A percentile compares a stretch with the other conserved stretches of the same genome.
These are phyloP conservation scores for Cymodocea nodosa DNA, from an alignment of 116 monocot species.

Conservation along the genomic window DNA sequence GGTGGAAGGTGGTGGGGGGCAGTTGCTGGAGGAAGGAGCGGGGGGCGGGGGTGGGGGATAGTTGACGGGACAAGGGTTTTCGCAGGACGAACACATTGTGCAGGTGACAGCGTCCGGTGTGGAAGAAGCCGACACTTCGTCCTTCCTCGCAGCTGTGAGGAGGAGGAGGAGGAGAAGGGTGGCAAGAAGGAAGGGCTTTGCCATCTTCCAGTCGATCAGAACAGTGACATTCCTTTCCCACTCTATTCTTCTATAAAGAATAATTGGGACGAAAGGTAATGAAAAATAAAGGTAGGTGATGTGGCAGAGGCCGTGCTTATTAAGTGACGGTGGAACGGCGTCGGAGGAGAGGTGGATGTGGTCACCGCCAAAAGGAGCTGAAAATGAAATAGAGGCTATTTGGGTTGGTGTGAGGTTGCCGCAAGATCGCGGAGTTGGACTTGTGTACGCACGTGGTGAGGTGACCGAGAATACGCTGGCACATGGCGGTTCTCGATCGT, in stretches of 20 bases:
- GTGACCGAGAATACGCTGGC: not conserved
- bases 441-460: not conserved
- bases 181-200: not conserved
- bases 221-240: not conserved
- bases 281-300: not conserved
- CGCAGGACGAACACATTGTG: conserved; percentile 54
- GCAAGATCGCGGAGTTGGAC: not conserved
- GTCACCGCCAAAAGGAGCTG: no score
- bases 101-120: conserved; percentile 21
- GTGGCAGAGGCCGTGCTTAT: no score
- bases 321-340: not conserved
- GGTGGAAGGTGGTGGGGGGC: conserved; percentile 20
- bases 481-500: not conserved
- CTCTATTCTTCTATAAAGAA: not conserved
- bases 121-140: conserved; percentile 1
- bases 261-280: not conserved
- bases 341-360: no score
- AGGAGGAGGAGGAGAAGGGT: conserved; percentile 8
- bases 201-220: not conserved
- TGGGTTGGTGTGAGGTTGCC: not conserved
- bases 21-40: conserved; percentile 3
- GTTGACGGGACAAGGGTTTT: conserved; percentile 39
- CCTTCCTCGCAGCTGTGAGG: conserved; percentile 1
- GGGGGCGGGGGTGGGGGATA: conserved; percentile 18
- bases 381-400: no score